Evolutionary conservation across 257 asterid species (phyloP).

Genomic region (Asclepias syriaca): DNA sequence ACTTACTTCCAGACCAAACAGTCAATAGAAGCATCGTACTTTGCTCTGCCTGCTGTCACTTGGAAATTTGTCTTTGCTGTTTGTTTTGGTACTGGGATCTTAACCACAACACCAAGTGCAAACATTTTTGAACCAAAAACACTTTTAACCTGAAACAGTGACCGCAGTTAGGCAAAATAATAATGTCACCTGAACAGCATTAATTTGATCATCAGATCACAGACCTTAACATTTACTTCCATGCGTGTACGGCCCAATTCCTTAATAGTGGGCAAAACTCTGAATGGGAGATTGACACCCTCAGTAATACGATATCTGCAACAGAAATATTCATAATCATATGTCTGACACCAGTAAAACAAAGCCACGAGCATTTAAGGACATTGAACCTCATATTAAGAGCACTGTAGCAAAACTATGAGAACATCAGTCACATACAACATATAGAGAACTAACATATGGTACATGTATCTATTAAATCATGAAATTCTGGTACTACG

Average conservation of each 20-base stretch:
- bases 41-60: constrained; percentile 97
- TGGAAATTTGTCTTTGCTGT: constrained; percentile 98
- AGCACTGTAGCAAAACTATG: background rate
- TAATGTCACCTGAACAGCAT: background rate
- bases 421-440: background rate
- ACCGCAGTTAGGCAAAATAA: background rate
- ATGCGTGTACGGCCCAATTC: constrained; percentile 98
- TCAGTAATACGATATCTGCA: constrained; percentile 92
- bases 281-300: constrained; percentile 99
- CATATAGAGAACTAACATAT: background rate
- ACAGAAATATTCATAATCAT: constrained; percentile 16
- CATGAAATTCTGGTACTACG: background rate
- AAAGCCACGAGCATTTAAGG: background rate
- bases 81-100: constrained; percentile 99
- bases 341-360: background rate
- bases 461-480: background rate
- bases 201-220: constrained; percentile 25
- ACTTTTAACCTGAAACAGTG: constrained; percentile 78
- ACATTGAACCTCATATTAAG: background rate
- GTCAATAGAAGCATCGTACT: constrained; percentile 91
- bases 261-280: constrained; percentile 96
- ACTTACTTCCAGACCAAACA: constrained; percentile 99
- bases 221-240: constrained; percentile 99
- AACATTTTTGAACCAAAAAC: constrained; percentile 99
- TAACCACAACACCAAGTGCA: constrained; percentile 95